These are phyloP conservation scores for Termitomyces sp. DNA, from an alignment of 768 basidiomycete genomes.

Conservation along the genomic window DNA sequence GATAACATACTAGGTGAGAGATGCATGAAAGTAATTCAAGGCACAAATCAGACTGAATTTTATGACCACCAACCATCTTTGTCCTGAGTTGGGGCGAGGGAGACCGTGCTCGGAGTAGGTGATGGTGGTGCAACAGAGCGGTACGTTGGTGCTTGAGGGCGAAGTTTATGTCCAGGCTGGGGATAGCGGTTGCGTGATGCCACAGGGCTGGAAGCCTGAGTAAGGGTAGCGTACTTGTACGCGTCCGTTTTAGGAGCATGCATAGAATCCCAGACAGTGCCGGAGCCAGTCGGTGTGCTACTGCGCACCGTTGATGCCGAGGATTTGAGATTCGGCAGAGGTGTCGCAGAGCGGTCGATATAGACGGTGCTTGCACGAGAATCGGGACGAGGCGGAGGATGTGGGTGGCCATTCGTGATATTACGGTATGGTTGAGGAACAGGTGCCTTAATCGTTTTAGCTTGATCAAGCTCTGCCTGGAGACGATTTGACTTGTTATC, in stretches of 20 bases:
- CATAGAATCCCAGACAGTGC: conserved; percentile 71
- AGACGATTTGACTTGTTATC: conserved; percentile 59
- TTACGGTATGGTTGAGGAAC: conserved; percentile 37
- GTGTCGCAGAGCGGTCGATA: conserved; percentile 48
- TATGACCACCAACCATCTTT: conserved; percentile 82
- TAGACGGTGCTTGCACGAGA: conserved; percentile 71
- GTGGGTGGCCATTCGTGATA: conserved; percentile 40
- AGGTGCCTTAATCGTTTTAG: conserved; percentile 30
- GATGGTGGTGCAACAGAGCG: conserved; percentile 46
- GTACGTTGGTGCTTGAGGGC: conserved; percentile 20
- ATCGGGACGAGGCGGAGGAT: conserved; percentile 62
- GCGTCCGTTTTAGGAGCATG: conserved; percentile 39
- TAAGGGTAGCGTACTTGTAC: conserved; percentile 25
- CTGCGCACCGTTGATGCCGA: conserved; percentile 38
- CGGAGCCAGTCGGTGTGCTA: conserved; percentile 43
- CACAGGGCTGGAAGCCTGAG: conserved; percentile 25
- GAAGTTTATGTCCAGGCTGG: conserved; percentile 31
- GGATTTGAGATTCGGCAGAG: conserved; percentile 39
- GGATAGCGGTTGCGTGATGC: conserved; percentile 37
- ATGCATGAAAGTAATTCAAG: conserved; percentile 1
- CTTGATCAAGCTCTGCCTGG: conserved; percentile 58
- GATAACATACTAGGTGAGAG: conserved; percentile 1
- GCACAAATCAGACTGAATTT: conserved; percentile 10
- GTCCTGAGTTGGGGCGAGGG: conserved; percentile 64
- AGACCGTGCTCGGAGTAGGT: conserved; percentile 77